phyloP scores from a whole-genome alignment of 495 filamentous ascomycete species.

The Neurospora sp. region DNA sequence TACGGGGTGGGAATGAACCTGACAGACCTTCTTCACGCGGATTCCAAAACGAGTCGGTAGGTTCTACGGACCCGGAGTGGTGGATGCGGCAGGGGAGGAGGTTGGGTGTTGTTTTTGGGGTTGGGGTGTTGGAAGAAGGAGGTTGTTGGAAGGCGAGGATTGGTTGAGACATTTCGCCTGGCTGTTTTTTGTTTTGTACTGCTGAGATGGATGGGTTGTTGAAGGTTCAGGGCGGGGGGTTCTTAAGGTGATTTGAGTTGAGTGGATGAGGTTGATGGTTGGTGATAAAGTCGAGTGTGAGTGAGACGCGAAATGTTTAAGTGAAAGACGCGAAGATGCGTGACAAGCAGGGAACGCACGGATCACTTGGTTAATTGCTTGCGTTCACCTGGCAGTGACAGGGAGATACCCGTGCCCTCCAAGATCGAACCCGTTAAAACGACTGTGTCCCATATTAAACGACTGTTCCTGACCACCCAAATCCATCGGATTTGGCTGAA shows the following conservation, averaged over 20 bases:
- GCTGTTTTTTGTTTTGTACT: too few relatives aligned
- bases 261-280: neutral
- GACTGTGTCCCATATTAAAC: too few relatives aligned
- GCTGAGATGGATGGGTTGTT: too few relatives aligned
- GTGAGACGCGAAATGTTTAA: neutral
- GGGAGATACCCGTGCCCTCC: neutral
- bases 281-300: neutral
- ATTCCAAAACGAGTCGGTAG: constrained; percentile 62
- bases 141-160: constrained; percentile 14
- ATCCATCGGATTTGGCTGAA: neutral
- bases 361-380: neutral
- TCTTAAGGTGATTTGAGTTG: too few relatives aligned
- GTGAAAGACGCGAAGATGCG: neutral
- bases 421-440: too few relatives aligned
- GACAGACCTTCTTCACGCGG: constrained; percentile 30
- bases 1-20: too few relatives aligned
- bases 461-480: too few relatives aligned
- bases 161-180: constrained; percentile 2
- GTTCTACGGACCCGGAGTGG: constrained; percentile 62
- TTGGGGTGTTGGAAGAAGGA: constrained; percentile 6
- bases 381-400: neutral
- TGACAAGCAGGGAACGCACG: neutral
- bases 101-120: constrained; percentile 52
- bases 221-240: too few relatives aligned
- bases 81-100: constrained; percentile 78